These are phyloP conservation scores for Salix dunnii DNA, from an alignment of 345 rosid genomes.

Conservation along the genomic window DNA sequence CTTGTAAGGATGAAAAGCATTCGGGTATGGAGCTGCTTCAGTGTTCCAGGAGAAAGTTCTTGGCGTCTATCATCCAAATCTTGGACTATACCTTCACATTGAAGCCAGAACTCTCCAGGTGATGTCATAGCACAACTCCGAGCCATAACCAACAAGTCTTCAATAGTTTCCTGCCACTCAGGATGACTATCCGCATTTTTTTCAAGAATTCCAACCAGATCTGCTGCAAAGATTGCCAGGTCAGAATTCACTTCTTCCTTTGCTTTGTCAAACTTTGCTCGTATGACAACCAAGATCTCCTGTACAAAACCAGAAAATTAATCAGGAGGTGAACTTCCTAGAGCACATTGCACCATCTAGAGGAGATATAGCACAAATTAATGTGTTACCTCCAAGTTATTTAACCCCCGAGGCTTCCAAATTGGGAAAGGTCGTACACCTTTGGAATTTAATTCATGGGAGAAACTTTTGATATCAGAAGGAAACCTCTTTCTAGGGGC, in stretches of 20 bases:
- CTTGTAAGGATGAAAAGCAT: slow-evolving; percentile 99
- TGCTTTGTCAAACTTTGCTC: slow-evolving; percentile 92
- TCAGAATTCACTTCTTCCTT: slow-evolving; percentile 99
- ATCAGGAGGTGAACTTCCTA: slow-evolving; percentile 17
- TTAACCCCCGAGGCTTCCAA: slow-evolving; percentile 85
- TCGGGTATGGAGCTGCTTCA: slow-evolving; percentile 91
- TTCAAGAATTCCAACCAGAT: slow-evolving; percentile 92
- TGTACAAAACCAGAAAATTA: slow-evolving; percentile 30
- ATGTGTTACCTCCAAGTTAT: slow-evolving; percentile 75
- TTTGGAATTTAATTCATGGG: slow-evolving; percentile 97
- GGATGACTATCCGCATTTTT: slow-evolving; percentile 97
- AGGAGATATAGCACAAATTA: background rate
- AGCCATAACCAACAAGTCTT: slow-evolving; percentile 92
- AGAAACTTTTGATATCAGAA: slow-evolving; percentile 94
- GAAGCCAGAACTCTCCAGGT: slow-evolving; percentile 98
- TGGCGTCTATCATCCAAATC: slow-evolving; percentile 97
- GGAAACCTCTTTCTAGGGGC: slow-evolving; percentile 95
- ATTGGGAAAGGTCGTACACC: slow-evolving; percentile 97
- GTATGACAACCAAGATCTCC: slow-evolving; percentile 82
- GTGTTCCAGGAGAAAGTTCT: slow-evolving; percentile 85
- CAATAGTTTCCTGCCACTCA: slow-evolving; percentile 97
- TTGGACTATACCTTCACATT: slow-evolving; percentile 98
- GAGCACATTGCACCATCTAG: slow-evolving; percentile 4
- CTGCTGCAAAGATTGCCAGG: slow-evolving; percentile 94
- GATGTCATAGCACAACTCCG: slow-evolving; percentile 92